Evolutionary conservation across 805 yeast species (phyloP).

Genomic region (Yamadazyma laniorum): DNA sequence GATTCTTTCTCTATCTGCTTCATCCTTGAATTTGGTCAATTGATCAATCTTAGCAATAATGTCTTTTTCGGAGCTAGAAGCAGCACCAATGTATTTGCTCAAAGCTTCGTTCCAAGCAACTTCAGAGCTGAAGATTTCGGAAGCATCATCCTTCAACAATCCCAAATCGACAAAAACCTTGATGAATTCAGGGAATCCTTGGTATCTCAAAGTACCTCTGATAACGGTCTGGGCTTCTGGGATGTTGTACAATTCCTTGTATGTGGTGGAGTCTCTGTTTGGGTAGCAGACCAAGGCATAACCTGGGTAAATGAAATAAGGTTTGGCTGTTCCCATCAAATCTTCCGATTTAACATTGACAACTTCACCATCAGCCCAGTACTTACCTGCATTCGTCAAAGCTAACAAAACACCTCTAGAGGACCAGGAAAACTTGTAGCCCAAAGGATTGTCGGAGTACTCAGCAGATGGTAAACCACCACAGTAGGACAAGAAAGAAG

Average conservation of each 20-base stretch:
- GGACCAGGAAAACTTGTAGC: constrained; percentile 99
- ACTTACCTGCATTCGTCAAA: constrained; percentile 87
- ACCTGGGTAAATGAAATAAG: constrained; percentile 95
- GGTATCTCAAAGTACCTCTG: constrained; percentile 96
- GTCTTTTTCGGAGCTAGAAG: constrained; percentile 68
- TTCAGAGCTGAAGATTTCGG: constrained; percentile 53
- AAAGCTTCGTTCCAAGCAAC: constrained; percentile 89
- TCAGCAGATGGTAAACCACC: constrained; percentile 99
- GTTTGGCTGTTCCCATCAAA: constrained; percentile 91
- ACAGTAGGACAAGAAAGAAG: constrained; percentile 92
- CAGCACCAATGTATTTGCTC: constrained; percentile 70
- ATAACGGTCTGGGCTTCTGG: constrained; percentile 97
- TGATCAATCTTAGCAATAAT: constrained; percentile 71
- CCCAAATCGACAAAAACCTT: constrained; percentile 94
- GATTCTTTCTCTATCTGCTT: constrained; percentile 82
- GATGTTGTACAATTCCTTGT: constrained; percentile 85
- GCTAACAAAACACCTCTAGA: constrained; percentile 97
- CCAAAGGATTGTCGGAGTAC: constrained; percentile 95
- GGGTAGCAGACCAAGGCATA: constrained; percentile 94
- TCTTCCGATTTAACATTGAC: constrained; percentile 83
- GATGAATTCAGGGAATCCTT: constrained; percentile 98
- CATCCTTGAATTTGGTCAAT: constrained; percentile 77
- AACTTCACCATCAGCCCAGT: constrained; percentile 81
- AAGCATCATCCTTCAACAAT: constrained; percentile 75
- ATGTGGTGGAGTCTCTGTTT: constrained; percentile 95